Percentiles rank a stretch among this genome's conserved stretches.
Conservation (phyloP, 176 grass and related monocot species). For the Leersia perrieri region DNA sequence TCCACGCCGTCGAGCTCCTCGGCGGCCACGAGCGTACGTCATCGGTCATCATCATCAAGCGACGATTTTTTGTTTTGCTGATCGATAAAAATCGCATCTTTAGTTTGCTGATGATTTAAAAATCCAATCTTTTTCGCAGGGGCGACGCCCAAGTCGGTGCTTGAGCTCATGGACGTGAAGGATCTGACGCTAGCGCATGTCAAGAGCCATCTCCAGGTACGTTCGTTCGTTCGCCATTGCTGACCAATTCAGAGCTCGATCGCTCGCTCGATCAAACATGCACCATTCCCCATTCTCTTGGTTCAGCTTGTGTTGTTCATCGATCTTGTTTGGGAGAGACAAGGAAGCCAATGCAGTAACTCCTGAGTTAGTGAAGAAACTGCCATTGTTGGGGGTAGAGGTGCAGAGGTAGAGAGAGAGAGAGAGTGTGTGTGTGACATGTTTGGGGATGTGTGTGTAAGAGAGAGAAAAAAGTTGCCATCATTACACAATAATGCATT, state of each 20-base stretch:
- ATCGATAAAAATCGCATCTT: too few relatives aligned
- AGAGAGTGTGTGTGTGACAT: constrained; percentile 6
- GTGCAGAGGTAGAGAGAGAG: constrained; percentile 23
- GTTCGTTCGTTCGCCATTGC: neutral
- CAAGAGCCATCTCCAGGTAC: constrained; percentile 99
- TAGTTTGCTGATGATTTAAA: too few relatives aligned
- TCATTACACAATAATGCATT: constrained; percentile 80
- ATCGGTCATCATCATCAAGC: neutral
- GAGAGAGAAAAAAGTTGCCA: constrained; percentile 57
- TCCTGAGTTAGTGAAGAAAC: constrained; percentile 60
- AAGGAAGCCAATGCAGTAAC: constrained; percentile 58
- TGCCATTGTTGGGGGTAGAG: constrained; percentile 49
- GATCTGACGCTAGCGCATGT: constrained; percentile 99
- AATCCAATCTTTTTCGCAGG: constrained; percentile 40
- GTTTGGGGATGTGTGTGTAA: constrained; percentile 47
- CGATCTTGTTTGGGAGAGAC: constrained; percentile 41
- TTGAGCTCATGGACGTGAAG: constrained; percentile 99
- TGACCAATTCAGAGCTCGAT: neutral
- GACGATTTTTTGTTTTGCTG: neutral
- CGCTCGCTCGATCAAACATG: neutral
- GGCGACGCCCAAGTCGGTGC: constrained; percentile 94
- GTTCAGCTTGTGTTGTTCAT: constrained; percentile 19
- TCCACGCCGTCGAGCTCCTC: constrained; percentile 94
- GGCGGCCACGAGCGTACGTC: constrained; percentile 94
- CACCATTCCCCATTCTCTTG: neutral